These are phyloP conservation scores for Leccinum griseonigrum DNA, from an alignment of 1,284 basidiomycete species.

Conservation along the genomic window DNA sequence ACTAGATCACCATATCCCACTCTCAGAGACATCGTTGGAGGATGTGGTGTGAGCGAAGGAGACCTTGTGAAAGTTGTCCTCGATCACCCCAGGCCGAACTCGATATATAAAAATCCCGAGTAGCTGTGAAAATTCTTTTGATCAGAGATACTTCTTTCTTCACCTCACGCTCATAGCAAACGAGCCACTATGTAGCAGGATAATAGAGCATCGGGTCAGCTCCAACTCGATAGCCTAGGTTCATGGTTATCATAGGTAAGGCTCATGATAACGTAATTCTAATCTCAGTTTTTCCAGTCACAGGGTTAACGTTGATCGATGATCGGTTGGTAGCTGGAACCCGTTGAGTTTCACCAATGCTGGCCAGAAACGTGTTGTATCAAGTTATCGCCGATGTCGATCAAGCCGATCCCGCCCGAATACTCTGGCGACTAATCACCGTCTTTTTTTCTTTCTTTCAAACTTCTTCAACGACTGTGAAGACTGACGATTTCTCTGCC, in stretches of 20 bases:
- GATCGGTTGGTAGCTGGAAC: conserved; percentile 86
- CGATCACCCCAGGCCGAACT: neutral
- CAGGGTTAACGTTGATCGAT: conserved; percentile 40
- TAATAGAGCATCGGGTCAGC: too few relatives aligned
- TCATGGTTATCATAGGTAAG: too few relatives aligned
- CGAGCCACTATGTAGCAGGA: too few relatives aligned
- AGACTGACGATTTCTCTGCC: neutral
- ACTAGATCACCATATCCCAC: conserved; percentile 30
- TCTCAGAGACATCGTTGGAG: conserved; percentile 23
- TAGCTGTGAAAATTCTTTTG: neutral
- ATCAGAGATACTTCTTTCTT: neutral
- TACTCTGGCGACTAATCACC: neutral
- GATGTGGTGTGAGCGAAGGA: neutral
- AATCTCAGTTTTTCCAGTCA: too few relatives aligned
- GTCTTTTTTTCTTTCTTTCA: neutral
- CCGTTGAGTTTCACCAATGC: conserved; percentile 89
- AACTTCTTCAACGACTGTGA: neutral
- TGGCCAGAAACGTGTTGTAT: conserved; percentile 68
- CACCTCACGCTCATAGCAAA: too few relatives aligned
- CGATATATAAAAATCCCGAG: too few relatives aligned
- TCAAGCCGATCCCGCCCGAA: neutral
- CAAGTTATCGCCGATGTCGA: neutral
- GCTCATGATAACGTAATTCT: too few relatives aligned
- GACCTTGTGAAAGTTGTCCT: neutral
- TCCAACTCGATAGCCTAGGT: too few relatives aligned